These are phyloP conservation scores for Wickerhamomyces pijperi DNA, from an alignment of 805 yeast genomes.

Conservation along the genomic window DNA sequence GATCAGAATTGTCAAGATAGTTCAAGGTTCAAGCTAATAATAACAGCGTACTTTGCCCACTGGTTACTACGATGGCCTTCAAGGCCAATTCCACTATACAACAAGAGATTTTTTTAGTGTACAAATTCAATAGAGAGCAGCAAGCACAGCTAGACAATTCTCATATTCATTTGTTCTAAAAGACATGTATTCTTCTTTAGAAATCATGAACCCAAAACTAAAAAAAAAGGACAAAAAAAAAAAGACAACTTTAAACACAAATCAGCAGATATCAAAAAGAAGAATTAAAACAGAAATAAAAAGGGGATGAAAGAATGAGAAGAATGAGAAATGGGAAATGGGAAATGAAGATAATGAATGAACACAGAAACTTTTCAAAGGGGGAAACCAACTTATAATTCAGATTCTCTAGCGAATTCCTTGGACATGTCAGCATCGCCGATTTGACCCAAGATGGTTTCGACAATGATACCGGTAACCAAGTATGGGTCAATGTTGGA, in stretches of 20 bases:
- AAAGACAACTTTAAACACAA: no score
- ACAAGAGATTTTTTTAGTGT: background rate
- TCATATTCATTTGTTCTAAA: background rate
- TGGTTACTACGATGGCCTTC: background rate
- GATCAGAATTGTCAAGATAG: background rate
- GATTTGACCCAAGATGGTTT: slow-evolving; percentile 90
- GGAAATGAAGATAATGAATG: no score
- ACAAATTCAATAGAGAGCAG: background rate
- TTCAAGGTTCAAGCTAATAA: no score
- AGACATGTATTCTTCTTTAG: background rate
- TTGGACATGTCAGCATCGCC: slow-evolving; percentile 92
- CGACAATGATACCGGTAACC: slow-evolving; percentile 96
- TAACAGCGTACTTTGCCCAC: background rate
- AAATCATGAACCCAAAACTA: no score
- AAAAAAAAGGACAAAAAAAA: background rate
- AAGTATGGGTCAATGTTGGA: slow-evolving; percentile 98
- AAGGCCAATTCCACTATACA: background rate
- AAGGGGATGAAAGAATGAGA: background rate
- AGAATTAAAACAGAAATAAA: background rate
- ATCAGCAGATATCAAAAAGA: background rate
- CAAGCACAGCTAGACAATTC: background rate
- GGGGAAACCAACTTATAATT: slow-evolving; percentile 7
- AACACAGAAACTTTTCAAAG: background rate
- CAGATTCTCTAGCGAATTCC: slow-evolving; percentile 72
- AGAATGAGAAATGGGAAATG: background rate